Evolutionary conservation across 352 stramenopile species (phyloP).

Genomic region (Phytophthora europaea): DNA sequence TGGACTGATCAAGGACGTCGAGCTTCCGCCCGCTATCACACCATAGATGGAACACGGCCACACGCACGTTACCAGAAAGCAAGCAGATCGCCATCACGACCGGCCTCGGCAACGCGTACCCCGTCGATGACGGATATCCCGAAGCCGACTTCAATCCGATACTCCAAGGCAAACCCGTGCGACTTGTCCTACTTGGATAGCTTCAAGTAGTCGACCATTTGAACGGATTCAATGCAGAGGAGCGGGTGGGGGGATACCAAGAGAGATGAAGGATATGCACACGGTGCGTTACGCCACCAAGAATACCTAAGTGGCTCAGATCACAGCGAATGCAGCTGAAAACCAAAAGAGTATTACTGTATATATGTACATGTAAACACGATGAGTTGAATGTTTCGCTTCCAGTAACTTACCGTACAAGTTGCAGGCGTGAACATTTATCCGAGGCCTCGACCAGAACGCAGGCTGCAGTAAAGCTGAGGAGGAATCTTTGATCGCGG

Average conservation of each 20-base stretch:
- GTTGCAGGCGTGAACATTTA: constrained; percentile 8
- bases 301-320: not conserved
- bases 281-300: not conserved
- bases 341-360: constrained; percentile 16
- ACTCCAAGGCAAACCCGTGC: constrained; percentile 50
- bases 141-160: constrained; percentile 28
- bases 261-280: constrained; percentile 9
- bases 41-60: constrained; percentile 21
- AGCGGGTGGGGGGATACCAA: not conserved
- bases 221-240: constrained; percentile 18
- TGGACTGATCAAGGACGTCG: constrained; percentile 20
- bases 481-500: constrained; percentile 9
- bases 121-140: constrained; percentile 13
- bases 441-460: constrained; percentile 17
- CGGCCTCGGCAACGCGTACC: constrained; percentile 3
- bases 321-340: constrained; percentile 11
- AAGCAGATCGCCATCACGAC: constrained; percentile 2
- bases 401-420: not conserved
- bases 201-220: constrained; percentile 51
- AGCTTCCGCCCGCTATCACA: constrained; percentile 24
- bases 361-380: constrained; percentile 10
- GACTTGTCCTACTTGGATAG: constrained; percentile 66
- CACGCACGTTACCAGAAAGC: constrained; percentile 17
- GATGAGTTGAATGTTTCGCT: not conserved
- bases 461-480: constrained; percentile 15